Evolutionary conservation across 805 yeast species (phyloP).

Genomic region (Barnettozyma sucrosica): DNA sequence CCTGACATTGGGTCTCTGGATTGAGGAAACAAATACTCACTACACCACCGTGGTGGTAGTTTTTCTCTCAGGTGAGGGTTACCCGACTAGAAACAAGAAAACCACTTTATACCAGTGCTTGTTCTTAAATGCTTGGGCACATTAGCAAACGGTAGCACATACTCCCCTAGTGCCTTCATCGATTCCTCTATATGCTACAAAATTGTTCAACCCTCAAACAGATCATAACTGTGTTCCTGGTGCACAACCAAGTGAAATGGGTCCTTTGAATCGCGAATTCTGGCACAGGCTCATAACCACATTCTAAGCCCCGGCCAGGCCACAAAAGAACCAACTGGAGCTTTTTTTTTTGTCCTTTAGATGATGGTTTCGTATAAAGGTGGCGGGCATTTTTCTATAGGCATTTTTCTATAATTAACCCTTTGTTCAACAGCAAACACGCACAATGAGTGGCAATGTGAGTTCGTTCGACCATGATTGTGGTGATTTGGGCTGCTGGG

Average conservation of each 20-base stretch:
- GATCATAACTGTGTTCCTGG: no score
- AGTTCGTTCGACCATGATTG: neutral
- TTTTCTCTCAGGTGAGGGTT: neutral
- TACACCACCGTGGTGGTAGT: neutral
- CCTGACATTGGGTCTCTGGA: conserved; percentile 1
- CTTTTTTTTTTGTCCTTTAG: neutral
- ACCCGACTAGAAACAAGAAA: neutral
- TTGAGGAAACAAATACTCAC: neutral
- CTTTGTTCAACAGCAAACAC: neutral
- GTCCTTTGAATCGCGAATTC: no score
- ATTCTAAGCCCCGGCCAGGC: neutral
- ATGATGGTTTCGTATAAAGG: neutral
- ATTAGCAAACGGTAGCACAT: no score
- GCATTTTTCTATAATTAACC: neutral
- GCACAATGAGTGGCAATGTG: conserved; percentile 8
- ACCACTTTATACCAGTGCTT: no score
- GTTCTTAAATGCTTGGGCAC: no score
- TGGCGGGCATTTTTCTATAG: neutral
- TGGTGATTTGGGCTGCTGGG: neutral
- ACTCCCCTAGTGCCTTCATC: no score
- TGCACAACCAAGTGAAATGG: no score
- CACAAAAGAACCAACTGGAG: neutral
- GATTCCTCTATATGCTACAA: no score
- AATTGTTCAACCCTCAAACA: no score
- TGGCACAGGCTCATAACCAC: no score